Evolutionary conservation across 2,329 filamentous ascomycete species (phyloP).

Genomic region (Colletotrichum shisoi): DNA sequence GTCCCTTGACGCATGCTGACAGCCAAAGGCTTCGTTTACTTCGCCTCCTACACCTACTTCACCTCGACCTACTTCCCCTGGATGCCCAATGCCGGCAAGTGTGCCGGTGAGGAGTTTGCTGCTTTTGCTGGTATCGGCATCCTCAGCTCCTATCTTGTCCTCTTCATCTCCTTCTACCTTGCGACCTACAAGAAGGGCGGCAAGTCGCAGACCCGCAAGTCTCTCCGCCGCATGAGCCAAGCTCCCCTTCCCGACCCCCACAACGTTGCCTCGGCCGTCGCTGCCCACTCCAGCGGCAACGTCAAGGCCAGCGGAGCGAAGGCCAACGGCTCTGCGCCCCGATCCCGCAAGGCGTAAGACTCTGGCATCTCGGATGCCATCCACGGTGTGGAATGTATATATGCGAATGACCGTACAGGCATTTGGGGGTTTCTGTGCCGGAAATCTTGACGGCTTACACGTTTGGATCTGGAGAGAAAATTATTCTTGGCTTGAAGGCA

Average conservation of each 20-base stretch:
- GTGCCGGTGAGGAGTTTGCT: slow-evolving; percentile 95
- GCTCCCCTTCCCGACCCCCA: slow-evolving; percentile 82
- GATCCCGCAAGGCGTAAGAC: slow-evolving; percentile 74
- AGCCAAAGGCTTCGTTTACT: slow-evolving; percentile 88
- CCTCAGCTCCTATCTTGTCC: slow-evolving; percentile 90
- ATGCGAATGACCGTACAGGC: slow-evolving; percentile 22
- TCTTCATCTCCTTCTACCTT: slow-evolving; percentile 99
- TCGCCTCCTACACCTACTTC: slow-evolving; percentile 99
- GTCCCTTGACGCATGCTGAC: slow-evolving; percentile 34
- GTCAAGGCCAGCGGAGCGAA: slow-evolving; percentile 63
- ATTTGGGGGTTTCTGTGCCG: slow-evolving; percentile 20
- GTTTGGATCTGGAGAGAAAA: slow-evolving; percentile 28
- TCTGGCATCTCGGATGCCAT: slow-evolving; percentile 16
- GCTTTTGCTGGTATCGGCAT: slow-evolving; percentile 92
- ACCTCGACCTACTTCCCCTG: slow-evolving; percentile 85
- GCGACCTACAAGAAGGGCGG: slow-evolving; percentile 91
- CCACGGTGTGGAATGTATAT: slow-evolving; percentile 37
- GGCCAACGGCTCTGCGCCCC: slow-evolving; percentile 67
- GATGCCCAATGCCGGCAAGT: slow-evolving; percentile 84
- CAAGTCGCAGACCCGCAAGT: slow-evolving; percentile 82
- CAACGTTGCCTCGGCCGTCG: slow-evolving; percentile 63
- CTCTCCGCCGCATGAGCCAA: slow-evolving; percentile 70
- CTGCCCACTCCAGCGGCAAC: slow-evolving; percentile 63
- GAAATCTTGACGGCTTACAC: slow-evolving; percentile 25
- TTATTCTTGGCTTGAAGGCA: slow-evolving; percentile 26